A percentile compares a stretch with the other conserved stretches of the same genome.
Evolutionary conservation across 441 rosid species (phyloP).

Genomic region (Gossypium gossypioides): DNA sequence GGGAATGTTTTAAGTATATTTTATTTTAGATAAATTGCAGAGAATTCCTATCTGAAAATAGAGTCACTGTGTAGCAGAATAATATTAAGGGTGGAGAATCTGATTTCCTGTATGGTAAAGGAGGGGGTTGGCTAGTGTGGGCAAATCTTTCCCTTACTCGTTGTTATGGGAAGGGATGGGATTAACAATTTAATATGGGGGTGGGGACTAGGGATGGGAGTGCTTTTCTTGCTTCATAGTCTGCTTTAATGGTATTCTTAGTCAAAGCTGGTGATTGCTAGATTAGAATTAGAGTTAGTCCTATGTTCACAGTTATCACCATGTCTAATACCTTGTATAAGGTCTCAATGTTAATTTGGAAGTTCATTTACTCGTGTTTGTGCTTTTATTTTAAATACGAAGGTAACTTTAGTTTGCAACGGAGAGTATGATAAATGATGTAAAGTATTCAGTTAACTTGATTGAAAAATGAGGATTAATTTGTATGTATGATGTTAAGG

Average conservation of each 20-base stretch:
- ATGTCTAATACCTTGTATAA: neutral
- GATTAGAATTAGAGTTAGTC: neutral
- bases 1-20: neutral
- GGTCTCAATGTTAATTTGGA: neutral
- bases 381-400: neutral
- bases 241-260: neutral
- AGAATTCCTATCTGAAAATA: neutral
- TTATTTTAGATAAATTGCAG: neutral
- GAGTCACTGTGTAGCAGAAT: neutral
- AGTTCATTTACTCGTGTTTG: neutral
- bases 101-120: neutral
- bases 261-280: neutral
- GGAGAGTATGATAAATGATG: neutral
- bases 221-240: neutral
- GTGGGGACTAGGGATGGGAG: neutral
- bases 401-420: neutral
- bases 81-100: neutral
- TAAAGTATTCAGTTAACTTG: neutral
- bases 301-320: neutral
- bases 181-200: neutral
- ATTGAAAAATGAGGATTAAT: neutral
- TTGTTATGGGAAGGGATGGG: neutral
- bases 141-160: neutral
- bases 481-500: neutral
- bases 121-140: neutral